Conservation (phyloP, 352 stramenopile species). For the Halophytophthora polymorphica region DNA sequence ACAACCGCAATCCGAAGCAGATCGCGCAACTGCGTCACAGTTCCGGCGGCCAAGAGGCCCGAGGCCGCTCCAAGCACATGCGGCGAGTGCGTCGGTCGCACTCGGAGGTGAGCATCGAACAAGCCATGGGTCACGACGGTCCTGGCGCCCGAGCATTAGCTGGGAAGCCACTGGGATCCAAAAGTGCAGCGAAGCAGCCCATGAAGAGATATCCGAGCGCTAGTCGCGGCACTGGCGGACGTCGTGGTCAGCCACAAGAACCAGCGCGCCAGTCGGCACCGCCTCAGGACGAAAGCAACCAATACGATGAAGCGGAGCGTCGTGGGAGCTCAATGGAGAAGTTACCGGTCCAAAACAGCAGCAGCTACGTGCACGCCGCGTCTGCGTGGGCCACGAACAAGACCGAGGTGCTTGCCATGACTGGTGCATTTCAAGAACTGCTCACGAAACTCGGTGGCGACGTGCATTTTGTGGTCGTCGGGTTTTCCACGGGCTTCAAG, state of each 20-base stretch:
- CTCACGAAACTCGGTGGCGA: conserved; percentile 73
- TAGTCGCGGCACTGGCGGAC: conserved; percentile 8
- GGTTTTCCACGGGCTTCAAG: conserved; percentile 81
- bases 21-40: conserved; percentile 27
- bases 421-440: conserved; percentile 73
- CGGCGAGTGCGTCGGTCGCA: conserved; percentile 38
- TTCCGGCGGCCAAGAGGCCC: conserved; percentile 25
- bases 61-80: conserved; percentile 31
- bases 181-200: conserved; percentile 17
- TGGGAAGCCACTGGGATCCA: conserved; percentile 10
- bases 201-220: neutral
- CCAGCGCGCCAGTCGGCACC: conserved; percentile 21
- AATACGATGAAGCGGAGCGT: conserved; percentile 45
- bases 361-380: conserved; percentile 62
- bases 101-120: conserved; percentile 44
- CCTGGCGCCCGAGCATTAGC: conserved; percentile 9
- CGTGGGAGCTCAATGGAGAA: conserved; percentile 47
- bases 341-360: conserved; percentile 45
- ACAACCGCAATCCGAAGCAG: conserved; percentile 30
- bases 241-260: conserved; percentile 20
- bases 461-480: conserved; percentile 83
- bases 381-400: conserved; percentile 76
- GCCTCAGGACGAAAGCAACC: conserved; percentile 24
- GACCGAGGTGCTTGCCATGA: conserved; percentile 71
- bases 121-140: conserved; percentile 14